A percentile compares a stretch with the other conserved stretches of the same genome.
Conservation (phyloP, 306 rosid species). For the Cucurbita pepo region DNA sequence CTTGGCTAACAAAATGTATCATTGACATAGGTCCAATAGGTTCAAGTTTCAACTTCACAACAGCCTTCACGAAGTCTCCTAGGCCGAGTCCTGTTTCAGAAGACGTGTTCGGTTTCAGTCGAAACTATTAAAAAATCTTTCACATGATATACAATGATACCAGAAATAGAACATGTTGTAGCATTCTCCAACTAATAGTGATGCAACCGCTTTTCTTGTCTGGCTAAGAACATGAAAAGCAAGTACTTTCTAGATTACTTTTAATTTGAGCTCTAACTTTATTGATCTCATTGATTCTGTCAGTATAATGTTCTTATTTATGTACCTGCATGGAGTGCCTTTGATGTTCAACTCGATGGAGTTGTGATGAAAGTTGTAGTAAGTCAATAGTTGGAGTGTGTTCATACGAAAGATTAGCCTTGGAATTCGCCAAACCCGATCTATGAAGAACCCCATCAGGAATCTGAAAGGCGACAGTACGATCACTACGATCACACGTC, state of each 20-base stretch:
- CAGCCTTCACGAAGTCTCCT: background rate
- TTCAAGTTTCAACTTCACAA: background rate
- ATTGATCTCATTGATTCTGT: background rate
- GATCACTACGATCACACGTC: conserved; percentile 21
- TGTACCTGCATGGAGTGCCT: conserved; percentile 39
- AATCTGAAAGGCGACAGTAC: conserved; percentile 32
- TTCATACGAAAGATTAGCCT: conserved; percentile 27
- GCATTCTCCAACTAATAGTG: background rate
- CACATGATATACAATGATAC: background rate
- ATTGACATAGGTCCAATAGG: background rate
- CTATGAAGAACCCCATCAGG: conserved; percentile 38
- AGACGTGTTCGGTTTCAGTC: background rate
- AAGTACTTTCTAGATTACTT: background rate
- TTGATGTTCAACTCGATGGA: conserved; percentile 67
- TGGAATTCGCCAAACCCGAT: conserved; percentile 27
- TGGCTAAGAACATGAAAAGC: background rate
- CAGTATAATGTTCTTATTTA: conserved; percentile 23
- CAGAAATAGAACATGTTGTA: background rate
- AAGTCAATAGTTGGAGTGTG: conserved; percentile 57
- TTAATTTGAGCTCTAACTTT: background rate
- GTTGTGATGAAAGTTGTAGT: conserved; percentile 76
- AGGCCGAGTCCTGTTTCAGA: background rate
- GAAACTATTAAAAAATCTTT: background rate
- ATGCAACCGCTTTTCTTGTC: background rate
- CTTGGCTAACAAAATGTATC: conserved; percentile 6